Evolutionary conservation across 768 basidiomycete species (phyloP).

Genomic region (Pleurotus ostreatus): DNA sequence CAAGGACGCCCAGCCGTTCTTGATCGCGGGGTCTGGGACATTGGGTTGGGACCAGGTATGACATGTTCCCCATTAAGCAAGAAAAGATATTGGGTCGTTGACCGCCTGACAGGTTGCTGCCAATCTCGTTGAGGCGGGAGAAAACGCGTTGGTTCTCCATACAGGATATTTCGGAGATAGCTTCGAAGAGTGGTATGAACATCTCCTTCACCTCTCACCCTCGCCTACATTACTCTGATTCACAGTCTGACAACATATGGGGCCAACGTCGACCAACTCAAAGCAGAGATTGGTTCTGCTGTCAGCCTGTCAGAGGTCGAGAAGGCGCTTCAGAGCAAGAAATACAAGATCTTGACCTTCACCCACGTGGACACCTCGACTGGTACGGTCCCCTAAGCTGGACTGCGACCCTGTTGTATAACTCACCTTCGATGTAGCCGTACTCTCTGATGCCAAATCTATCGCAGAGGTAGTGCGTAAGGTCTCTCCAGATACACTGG

Average conservation of each 20-base stretch:
- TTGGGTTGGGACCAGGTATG: constrained; percentile 93
- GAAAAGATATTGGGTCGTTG: background rate
- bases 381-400: constrained; percentile 30
- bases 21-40: constrained; percentile 93
- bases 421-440: constrained; percentile 39
- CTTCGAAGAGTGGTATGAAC: constrained; percentile 76
- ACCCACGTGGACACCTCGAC: constrained; percentile 96
- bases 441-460: constrained; percentile 78
- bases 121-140: constrained; percentile 83
- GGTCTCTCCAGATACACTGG: constrained; percentile 83
- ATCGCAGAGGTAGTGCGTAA: constrained; percentile 69
- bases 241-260: constrained; percentile 82
- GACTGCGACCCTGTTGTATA: background rate
- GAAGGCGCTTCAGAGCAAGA: constrained; percentile 66
- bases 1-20: constrained; percentile 78
- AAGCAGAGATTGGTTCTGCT: constrained; percentile 77
- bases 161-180: constrained; percentile 94
- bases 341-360: constrained; percentile 87
- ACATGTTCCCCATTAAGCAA: background rate
- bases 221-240: no score
- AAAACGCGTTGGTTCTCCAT: constrained; percentile 78
- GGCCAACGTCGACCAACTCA: constrained; percentile 80
- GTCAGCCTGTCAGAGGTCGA: constrained; percentile 60
- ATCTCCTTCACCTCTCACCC: background rate
- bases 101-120: constrained; percentile 63